These are phyloP conservation scores for Venturiaceae sp. DNA, from an alignment of 2,329 filamentous ascomycete genomes.

Conservation along the genomic window DNA sequence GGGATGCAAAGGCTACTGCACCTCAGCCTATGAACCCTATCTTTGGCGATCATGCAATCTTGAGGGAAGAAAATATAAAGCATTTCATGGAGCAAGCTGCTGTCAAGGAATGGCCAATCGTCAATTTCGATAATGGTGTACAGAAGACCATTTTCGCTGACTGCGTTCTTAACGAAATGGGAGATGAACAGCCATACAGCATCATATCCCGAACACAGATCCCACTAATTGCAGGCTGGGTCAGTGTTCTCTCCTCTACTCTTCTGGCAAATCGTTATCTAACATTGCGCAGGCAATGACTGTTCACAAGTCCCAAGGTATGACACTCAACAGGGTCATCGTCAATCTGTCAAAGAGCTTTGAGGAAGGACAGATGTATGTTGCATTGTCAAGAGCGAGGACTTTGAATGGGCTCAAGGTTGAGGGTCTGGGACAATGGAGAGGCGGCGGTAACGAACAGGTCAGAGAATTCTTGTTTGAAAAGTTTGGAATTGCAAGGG, in stretches of 20 bases:
- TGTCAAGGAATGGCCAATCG: constrained; percentile 36
- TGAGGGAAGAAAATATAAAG: constrained; percentile 27
- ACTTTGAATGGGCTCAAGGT: constrained; percentile 40
- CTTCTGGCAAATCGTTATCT: too few relatives aligned
- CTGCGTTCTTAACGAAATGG: constrained; percentile 37
- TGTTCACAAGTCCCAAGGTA: constrained; percentile 53
- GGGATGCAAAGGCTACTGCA: background rate
- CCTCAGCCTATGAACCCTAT: constrained; percentile 13
- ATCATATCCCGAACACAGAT: constrained; percentile 49
- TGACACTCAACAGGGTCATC: constrained; percentile 49
- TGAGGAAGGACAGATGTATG: constrained; percentile 51
- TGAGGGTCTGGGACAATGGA: constrained; percentile 16
- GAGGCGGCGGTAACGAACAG: constrained; percentile 19
- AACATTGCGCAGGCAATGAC: too few relatives aligned
- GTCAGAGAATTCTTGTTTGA: constrained; percentile 24
- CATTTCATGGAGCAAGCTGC: constrained; percentile 25
- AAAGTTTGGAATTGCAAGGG: constrained; percentile 12
- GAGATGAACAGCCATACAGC: constrained; percentile 35
- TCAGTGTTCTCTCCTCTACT: too few relatives aligned
- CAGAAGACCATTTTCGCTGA: constrained; percentile 39
- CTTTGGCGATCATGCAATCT: constrained; percentile 27
- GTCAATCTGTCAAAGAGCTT: constrained; percentile 45
- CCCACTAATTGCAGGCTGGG: constrained; percentile 50
- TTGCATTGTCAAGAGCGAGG: constrained; percentile 50
- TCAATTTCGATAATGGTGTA: constrained; percentile 41